Conservation (phyloP, 495 filamentous ascomycete species). For the Astrothelium macrocarpum region DNA sequence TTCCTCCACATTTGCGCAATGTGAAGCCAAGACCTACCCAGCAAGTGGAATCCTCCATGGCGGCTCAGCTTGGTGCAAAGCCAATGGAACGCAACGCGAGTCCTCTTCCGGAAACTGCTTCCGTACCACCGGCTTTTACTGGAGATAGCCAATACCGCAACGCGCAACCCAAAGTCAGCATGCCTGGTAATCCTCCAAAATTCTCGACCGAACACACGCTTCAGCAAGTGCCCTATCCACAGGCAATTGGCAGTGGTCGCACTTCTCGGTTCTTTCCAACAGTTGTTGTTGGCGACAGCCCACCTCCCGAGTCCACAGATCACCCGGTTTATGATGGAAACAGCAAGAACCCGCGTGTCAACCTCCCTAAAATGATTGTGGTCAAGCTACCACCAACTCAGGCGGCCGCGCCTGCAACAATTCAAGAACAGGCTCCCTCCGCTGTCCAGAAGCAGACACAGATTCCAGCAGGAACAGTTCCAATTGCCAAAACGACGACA, state of each 20-base stretch:
- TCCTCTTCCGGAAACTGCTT: background rate
- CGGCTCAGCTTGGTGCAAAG: background rate
- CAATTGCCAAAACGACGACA: slow-evolving; percentile 12
- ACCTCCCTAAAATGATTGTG: slow-evolving; percentile 26
- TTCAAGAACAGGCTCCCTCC: slow-evolving; percentile 10
- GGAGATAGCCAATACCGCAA: background rate
- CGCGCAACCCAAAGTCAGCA: slow-evolving; percentile 9
- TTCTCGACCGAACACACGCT: background rate
- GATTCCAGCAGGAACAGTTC: slow-evolving; percentile 12
- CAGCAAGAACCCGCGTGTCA: slow-evolving; percentile 25
- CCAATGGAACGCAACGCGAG: background rate
- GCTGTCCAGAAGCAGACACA: background rate
- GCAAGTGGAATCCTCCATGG: background rate
- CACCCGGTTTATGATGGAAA: slow-evolving; percentile 29
- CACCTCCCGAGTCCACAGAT: slow-evolving; percentile 28
- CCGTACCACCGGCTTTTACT: slow-evolving; percentile 3
- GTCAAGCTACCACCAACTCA: slow-evolving; percentile 31
- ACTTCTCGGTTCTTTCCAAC: background rate
- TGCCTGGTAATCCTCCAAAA: slow-evolving; percentile 7
- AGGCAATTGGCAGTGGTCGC: background rate
- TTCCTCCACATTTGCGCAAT: background rate
- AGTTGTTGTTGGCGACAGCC: slow-evolving; percentile 7
- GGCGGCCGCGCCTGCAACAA: slow-evolving; percentile 6
- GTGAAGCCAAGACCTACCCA: background rate
- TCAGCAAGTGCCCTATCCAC: slow-evolving; percentile 9